Evolutionary conservation across 208 protist genomes (phyloP), one percentile per base, ranked within the genome.

Genomic region (Trypanosoma boissoni): DNA sequence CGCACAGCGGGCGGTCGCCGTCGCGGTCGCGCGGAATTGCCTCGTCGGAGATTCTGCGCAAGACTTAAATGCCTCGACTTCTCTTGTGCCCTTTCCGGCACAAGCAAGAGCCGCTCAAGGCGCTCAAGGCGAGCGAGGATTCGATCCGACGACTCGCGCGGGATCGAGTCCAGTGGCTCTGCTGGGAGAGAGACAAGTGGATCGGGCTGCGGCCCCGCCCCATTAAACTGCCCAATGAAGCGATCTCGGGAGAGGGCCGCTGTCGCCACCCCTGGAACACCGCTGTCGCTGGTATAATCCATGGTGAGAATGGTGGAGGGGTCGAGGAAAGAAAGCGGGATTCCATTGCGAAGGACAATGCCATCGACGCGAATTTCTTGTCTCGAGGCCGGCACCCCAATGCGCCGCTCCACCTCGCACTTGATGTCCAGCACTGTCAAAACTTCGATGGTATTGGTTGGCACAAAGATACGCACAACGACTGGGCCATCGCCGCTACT

Each of bases 371-470:
- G 57, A 23, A 78, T 48, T 36, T 58, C 56, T 61, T 76, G 68
- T n/a, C 26, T 24, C 28, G 51, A 42, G 29, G 23, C 49, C 1
- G 67, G 39, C 27, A 88, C 53, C 16, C 77, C 72, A 2, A 77
- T 41, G 27, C 71, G 75, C 23, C 42, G 55, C 55, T 73, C 71
- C 50, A 88, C 36, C 63, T 78, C 74, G 20, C 44, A 32, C 57
- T 88, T 88, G 4, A 84, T 53, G 37, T 85, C 61, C 2, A 52
- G 29, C 10, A 88, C 64, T 8, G 68, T 80, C 18, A 68, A 49
- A 3, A 37, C 27, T 18, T 44, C 57, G 10, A 80, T 29, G 1
- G 16, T 7, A 1, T 16, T 14, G 18, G 12, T n/a, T 2, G 64
- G 57, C 21, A 80, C 52, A 50, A 57, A 63, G 16, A 80, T 44